Percentiles rank a stretch among this genome's conserved stretches.
Evolutionary conservation across 495 filamentous ascomycete genomes (phyloP).

Genomic region (Chaetomium cochliodes): DNA sequence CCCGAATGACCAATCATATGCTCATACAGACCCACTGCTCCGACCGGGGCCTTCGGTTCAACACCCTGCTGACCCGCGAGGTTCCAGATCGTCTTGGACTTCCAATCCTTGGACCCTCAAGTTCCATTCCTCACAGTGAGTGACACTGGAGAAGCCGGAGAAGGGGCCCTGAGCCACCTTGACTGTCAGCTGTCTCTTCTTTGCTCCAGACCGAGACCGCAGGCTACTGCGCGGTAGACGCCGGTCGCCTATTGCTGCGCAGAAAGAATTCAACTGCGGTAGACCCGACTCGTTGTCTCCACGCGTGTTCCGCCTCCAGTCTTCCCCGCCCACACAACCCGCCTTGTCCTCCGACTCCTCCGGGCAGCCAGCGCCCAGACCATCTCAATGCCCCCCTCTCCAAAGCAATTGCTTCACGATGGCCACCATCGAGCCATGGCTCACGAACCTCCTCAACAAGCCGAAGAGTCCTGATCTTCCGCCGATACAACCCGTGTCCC

Average conservation of each 20-base stretch:
- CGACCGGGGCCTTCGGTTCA: not conserved
- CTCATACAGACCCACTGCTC: not conserved
- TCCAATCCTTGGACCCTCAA: not conserved
- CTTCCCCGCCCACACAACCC: not conserved
- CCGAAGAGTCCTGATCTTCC: slow-evolving; percentile 46
- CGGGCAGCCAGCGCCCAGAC: slow-evolving; percentile 18
- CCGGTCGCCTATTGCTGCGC: not conserved
- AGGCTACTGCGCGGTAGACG: not conserved
- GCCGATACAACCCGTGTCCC: slow-evolving; percentile 44
- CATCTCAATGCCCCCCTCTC: slow-evolving; percentile 35
- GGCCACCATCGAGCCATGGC: slow-evolving; percentile 59
- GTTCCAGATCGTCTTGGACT: slow-evolving; percentile 1
- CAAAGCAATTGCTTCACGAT: slow-evolving; percentile 42
- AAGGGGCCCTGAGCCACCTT: slow-evolving; percentile 3
- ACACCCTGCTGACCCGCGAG: slow-evolving; percentile 4
- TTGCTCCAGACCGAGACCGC: not conserved
- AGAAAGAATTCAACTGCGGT: not conserved
- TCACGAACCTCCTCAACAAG: slow-evolving; percentile 57
- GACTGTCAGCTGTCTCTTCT: not conserved
- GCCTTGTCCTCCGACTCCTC: not conserved
- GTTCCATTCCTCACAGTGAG: not conserved
- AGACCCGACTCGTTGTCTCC: not conserved
- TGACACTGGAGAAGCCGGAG: not conserved
- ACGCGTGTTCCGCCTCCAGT: not conserved
- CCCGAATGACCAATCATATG: not conserved